Evolutionary conservation across 1,284 basidiomycete genomes (phyloP).

Genomic region (Ustilago shanxiensis): DNA sequence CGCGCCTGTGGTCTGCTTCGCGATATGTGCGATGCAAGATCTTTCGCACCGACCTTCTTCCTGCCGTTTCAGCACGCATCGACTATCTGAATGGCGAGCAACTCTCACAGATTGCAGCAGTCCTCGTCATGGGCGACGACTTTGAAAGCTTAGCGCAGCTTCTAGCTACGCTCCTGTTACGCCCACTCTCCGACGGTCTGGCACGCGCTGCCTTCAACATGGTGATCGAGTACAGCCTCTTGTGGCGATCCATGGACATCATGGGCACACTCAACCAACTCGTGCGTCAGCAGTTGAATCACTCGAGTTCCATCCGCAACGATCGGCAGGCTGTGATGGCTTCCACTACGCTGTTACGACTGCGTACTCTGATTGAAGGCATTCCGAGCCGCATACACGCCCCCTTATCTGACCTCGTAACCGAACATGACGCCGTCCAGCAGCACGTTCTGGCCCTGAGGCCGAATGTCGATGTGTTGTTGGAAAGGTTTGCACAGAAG

Average conservation of each 20-base stretch:
- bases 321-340: conserved; percentile 50
- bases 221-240: conserved; percentile 39
- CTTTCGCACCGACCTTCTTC: conserved; percentile 32
- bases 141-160: conserved; percentile 48
- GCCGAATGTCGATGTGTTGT: conserved; percentile 33
- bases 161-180: conserved; percentile 33
- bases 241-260: conserved; percentile 51
- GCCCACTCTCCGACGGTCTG: conserved; percentile 35
- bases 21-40: conserved; percentile 53
- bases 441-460: conserved; percentile 31
- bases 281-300: conserved; percentile 52
- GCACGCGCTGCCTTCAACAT: conserved; percentile 44
- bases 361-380: conserved; percentile 46
- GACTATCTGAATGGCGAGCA: conserved; percentile 34
- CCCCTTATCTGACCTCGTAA: conserved; percentile 3
- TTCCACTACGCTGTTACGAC: conserved; percentile 42
- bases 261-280: conserved; percentile 50
- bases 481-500: conserved; percentile 27
- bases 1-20: conserved; percentile 59
- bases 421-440: conserved; percentile 27
- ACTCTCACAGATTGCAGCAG: conserved; percentile 33
- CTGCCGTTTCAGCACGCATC: conserved; percentile 38
- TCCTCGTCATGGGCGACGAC: conserved; percentile 38
- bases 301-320: conserved; percentile 45
- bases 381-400: conserved; percentile 27